These are phyloP conservation scores for Xylariaceae sp. DNA, from an alignment of 2,329 filamentous ascomycete genomes.

Conservation along the genomic window DNA sequence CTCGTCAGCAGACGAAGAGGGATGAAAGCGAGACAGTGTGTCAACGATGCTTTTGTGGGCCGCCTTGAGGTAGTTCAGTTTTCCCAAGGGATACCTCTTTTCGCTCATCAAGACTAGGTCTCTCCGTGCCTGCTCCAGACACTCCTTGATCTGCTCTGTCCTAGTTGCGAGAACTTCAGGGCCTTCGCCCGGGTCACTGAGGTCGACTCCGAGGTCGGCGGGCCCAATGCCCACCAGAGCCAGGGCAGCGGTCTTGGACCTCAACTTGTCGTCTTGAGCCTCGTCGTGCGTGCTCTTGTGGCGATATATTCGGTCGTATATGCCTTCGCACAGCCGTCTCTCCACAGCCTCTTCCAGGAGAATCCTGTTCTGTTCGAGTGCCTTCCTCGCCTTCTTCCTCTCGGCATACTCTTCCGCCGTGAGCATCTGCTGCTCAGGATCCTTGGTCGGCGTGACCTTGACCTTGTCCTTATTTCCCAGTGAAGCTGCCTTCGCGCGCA, in stretches of 20 bases:
- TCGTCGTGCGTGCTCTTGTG: conserved; percentile 90
- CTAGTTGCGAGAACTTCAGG: conserved; percentile 52
- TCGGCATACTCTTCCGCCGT: conserved; percentile 78
- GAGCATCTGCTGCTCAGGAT: conserved; percentile 72
- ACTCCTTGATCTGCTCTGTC: conserved; percentile 61
- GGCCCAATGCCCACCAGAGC: conserved; percentile 86
- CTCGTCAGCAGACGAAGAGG: conserved; percentile 88
- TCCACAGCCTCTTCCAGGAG: conserved; percentile 89
- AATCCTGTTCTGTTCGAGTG: conserved; percentile 68
- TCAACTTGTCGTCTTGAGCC: conserved; percentile 85
- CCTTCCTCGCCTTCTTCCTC: conserved; percentile 67
- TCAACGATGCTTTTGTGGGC: conserved; percentile 95
- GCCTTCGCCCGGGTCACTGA: conserved; percentile 46
- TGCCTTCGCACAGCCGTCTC: conserved; percentile 71
- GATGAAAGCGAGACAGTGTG: conserved; percentile 60
- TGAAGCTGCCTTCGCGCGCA: conserved; percentile 49
- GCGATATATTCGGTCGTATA: conserved; percentile 83
- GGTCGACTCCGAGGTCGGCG: conserved; percentile 73
- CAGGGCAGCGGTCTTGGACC: conserved; percentile 87
- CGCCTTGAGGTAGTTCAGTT: conserved; percentile 78
- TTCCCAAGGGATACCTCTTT: conserved; percentile 80
- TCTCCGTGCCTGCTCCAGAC: conserved; percentile 61
- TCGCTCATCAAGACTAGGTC: conserved; percentile 77
- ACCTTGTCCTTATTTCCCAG: conserved; percentile 45
- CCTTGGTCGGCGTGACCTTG: conserved; percentile 33